phyloP scores from a whole-genome alignment of 1,284 basidiomycete genomes.

The Microbotryomycetes sp. region DNA sequence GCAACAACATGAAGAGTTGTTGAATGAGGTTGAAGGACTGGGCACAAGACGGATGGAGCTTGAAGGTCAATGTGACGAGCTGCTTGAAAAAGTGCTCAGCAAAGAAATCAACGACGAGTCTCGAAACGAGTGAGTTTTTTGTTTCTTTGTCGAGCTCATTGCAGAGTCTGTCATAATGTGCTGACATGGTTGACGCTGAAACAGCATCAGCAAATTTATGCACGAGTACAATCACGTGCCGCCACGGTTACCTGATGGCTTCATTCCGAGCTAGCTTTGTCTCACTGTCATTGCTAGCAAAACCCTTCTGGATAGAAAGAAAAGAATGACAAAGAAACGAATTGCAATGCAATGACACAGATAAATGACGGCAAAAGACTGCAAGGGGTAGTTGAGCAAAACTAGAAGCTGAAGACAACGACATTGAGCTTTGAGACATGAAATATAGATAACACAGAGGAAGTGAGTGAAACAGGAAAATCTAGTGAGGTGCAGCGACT shows the following conservation, averaged over 20 bases:
- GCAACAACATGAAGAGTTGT: slow-evolving; percentile 56
- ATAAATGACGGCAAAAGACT: too few relatives aligned
- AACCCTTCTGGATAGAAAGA: too few relatives aligned
- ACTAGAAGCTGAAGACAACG: too few relatives aligned
- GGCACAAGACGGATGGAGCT: slow-evolving; percentile 52
- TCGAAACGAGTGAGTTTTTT: background rate
- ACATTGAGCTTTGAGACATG: too few relatives aligned
- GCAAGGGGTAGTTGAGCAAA: too few relatives aligned
- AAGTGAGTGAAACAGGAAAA: too few relatives aligned
- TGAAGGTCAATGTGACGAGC: slow-evolving; percentile 53
- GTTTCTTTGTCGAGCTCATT: slow-evolving; percentile 8
- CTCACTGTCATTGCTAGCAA: background rate
- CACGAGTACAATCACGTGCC: slow-evolving; percentile 1
- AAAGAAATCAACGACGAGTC: slow-evolving; percentile 32
- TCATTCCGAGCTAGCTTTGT: background rate
- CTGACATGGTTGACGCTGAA: too few relatives aligned
- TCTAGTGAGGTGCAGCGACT: background rate
- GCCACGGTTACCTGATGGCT: slow-evolving; percentile 8
- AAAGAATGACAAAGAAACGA: too few relatives aligned
- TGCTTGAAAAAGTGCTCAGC: slow-evolving; percentile 50
- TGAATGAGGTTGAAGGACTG: slow-evolving; percentile 56
- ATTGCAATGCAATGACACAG: too few relatives aligned
- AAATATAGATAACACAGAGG: too few relatives aligned
- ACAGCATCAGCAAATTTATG: slow-evolving; percentile 6
- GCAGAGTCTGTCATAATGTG: slow-evolving; percentile 3